phyloP scores from a whole-genome alignment of 352 stramenopile genomes.

The Globisporangium spinosum region DNA sequence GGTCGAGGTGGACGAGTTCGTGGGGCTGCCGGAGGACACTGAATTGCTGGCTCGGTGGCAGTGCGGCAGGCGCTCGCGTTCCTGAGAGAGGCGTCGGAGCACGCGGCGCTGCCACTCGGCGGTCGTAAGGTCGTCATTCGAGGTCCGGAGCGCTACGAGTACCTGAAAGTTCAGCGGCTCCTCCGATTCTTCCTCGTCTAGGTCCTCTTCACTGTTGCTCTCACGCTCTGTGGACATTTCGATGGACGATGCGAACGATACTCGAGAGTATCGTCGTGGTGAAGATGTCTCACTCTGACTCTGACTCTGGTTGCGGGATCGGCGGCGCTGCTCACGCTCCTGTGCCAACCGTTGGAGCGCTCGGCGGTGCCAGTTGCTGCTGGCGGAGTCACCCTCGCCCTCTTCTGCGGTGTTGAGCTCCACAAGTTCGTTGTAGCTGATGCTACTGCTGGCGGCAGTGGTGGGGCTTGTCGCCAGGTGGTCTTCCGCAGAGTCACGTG shows the following conservation, averaged over 20 bases:
- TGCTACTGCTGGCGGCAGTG: neutral
- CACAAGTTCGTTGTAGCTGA: slow-evolving; percentile 38
- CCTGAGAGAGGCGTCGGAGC: slow-evolving; percentile 30
- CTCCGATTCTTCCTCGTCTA: neutral
- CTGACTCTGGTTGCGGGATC: neutral
- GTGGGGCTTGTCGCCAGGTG: neutral
- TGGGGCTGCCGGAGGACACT: slow-evolving; percentile 8
- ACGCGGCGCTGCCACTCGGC: slow-evolving; percentile 27
- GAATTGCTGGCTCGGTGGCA: slow-evolving; percentile 5
- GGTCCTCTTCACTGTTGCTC: neutral
- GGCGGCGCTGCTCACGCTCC: slow-evolving; percentile 29
- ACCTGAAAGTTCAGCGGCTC: slow-evolving; percentile 24
- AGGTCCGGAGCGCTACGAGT: slow-evolving; percentile 26
- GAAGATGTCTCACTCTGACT: neutral
- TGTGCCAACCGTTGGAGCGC: slow-evolving; percentile 38
- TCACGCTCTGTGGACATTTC: neutral
- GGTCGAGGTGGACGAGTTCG: slow-evolving; percentile 33
- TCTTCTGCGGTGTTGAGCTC: slow-evolving; percentile 24
- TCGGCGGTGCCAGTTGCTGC: slow-evolving; percentile 27
- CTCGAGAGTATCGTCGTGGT: neutral
- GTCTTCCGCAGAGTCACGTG: neutral
- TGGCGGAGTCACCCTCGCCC: slow-evolving; percentile 5
- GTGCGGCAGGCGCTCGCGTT: slow-evolving; percentile 26
- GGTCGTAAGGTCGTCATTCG: slow-evolving; percentile 20
- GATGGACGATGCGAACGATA: slow-evolving; percentile 13